phyloP scores from a whole-genome alignment of 768 basidiomycete species.

The Agaricus sinodeliciosus region DNA sequence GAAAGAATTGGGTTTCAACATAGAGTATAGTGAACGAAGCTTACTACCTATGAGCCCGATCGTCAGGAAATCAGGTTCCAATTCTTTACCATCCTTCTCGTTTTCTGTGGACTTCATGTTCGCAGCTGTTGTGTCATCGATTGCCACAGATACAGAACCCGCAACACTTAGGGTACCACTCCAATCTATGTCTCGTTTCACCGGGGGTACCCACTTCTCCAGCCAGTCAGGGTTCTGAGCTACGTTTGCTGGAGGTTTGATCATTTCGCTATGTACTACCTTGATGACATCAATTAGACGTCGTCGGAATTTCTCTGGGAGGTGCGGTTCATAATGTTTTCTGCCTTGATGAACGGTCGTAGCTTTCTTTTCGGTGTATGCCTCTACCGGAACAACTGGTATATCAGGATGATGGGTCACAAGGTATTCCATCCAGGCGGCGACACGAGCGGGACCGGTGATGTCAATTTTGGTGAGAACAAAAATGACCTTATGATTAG shows the following conservation, averaged over 20 bases:
- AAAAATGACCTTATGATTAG: slow-evolving; percentile 50
- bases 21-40: too few species aligned
- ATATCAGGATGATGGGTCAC: slow-evolving; percentile 42
- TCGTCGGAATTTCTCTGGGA: slow-evolving; percentile 60
- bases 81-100: slow-evolving; percentile 16
- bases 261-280: slow-evolving; percentile 58
- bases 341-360: slow-evolving; percentile 37
- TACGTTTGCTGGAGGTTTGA: slow-evolving; percentile 60
- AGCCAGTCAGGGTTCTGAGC: slow-evolving; percentile 40
- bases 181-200: slow-evolving; percentile 73
- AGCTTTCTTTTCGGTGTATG: slow-evolving; percentile 54
- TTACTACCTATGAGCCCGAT: slow-evolving; percentile 71
- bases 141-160: slow-evolving; percentile 35
- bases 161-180: slow-evolving; percentile 43
- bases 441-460: slow-evolving; percentile 54
- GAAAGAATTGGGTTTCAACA: not conserved
- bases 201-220: slow-evolving; percentile 56
- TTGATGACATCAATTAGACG: slow-evolving; percentile 60
- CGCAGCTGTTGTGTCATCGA: slow-evolving; percentile 37
- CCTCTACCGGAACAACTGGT: slow-evolving; percentile 69
- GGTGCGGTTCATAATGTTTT: slow-evolving; percentile 51
- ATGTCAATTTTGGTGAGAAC: slow-evolving; percentile 90
- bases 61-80: slow-evolving; percentile 53
- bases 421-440: slow-evolving; percentile 63
- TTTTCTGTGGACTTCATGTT: slow-evolving; percentile 15